phyloP scores from a whole-genome alignment of 1,139 yeast genomes.

The Hansenula lynferdii region DNA sequence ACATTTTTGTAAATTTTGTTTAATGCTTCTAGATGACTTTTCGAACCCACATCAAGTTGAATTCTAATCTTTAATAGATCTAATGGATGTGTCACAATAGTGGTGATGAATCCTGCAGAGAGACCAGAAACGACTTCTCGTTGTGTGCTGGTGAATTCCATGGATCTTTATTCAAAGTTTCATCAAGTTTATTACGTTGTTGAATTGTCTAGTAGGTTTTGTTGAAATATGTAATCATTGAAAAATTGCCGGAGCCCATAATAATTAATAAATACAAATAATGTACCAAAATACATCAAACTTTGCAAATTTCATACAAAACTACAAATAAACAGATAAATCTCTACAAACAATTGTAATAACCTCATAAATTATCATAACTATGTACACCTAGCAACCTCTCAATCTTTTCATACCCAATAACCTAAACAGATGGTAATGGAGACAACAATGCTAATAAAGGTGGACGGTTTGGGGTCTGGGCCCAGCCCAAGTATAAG shows the following conservation, averaged over 20 bases:
- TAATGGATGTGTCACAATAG: constrained; percentile 80
- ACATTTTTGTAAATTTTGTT: constrained; percentile 10
- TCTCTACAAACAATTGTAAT: too few relatives aligned
- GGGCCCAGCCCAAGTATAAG: constrained; percentile 88
- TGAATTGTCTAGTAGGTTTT: neutral
- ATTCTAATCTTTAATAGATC: constrained; percentile 81
- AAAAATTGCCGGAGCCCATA: too few relatives aligned
- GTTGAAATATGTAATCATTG: too few relatives aligned
- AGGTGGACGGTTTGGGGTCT: constrained; percentile 81
- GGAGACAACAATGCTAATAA: constrained; percentile 52
- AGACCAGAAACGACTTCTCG: constrained; percentile 71
- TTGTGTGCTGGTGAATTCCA: constrained; percentile 25
- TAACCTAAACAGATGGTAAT: constrained; percentile 60
- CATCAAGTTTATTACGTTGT: neutral
- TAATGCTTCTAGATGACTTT: constrained; percentile 17
- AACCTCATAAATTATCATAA: neutral
- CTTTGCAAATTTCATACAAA: too few relatives aligned
- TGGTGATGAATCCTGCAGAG: constrained; percentile 77
- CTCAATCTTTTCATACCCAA: neutral
- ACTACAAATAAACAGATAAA: too few relatives aligned
- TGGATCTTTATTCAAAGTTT: neutral
- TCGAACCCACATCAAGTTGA: constrained; percentile 37
- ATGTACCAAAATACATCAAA: too few relatives aligned
- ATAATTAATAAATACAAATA: too few relatives aligned
- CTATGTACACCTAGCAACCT: neutral